Percentiles rank a stretch among this genome's conserved stretches.
phyloP scores from a whole-genome alignment of 2,329 filamentous ascomycete genomes.

The Xylaria multiplex region DNA sequence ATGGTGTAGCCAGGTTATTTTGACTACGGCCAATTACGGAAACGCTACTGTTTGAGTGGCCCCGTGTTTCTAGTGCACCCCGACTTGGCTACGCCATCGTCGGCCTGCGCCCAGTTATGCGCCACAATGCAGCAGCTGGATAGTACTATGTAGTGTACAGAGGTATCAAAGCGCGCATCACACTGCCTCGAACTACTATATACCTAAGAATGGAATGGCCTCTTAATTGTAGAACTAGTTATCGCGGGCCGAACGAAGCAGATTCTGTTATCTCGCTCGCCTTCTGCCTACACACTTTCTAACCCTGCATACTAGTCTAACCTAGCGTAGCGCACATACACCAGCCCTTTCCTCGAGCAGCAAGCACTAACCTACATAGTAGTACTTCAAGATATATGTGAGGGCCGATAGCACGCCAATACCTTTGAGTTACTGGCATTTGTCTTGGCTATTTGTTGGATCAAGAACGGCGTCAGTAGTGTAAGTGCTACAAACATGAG shows the following conservation, averaged over 20 bases:
- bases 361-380: neutral
- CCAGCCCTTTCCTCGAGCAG: neutral
- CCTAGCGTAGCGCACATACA: neutral
- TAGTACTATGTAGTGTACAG: neutral
- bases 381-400: neutral
- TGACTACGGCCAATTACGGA: conserved; percentile 5
- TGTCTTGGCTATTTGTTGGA: neutral
- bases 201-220: no score
- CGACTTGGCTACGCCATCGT: conserved; percentile 16
- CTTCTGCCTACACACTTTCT: no score
- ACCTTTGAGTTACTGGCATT: conserved; percentile 1
- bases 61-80: neutral
- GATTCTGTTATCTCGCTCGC: neutral
- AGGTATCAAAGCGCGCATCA: no score
- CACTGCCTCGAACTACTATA: no score
- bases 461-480: neutral
- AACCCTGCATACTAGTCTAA: no score
- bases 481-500: neutral
- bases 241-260: neutral
- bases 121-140: conserved; percentile 29
- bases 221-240: conserved; percentile 19
- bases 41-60: neutral
- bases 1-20: neutral
- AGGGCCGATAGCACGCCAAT: neutral
- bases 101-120: conserved; percentile 18